These are phyloP conservation scores for Coniella lustricola DNA, from an alignment of 2,329 filamentous ascomycete genomes.

Conservation along the genomic window DNA sequence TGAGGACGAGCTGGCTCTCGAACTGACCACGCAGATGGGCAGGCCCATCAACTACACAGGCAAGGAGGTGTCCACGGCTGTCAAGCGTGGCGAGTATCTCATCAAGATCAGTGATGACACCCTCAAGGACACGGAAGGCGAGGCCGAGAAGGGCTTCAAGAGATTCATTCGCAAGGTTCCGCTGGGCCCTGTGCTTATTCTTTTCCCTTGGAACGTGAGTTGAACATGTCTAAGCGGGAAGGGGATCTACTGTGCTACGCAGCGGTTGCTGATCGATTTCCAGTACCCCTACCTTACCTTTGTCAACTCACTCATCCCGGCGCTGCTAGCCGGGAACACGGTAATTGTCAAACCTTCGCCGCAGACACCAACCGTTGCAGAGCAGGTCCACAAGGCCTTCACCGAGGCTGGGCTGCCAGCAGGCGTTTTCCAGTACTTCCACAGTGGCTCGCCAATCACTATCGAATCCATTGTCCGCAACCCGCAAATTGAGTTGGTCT, in stretches of 20 bases:
- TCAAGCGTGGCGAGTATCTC: slow-evolving; percentile 79
- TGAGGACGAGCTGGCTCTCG: slow-evolving; percentile 73
- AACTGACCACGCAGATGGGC: slow-evolving; percentile 93
- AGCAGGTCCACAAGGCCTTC: slow-evolving; percentile 74
- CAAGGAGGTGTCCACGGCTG: slow-evolving; percentile 77
- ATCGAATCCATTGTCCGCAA: slow-evolving; percentile 75
- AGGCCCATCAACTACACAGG: slow-evolving; percentile 81
- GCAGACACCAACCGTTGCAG: slow-evolving; percentile 86
- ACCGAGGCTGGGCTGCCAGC: slow-evolving; percentile 70
- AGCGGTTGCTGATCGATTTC: not conserved
- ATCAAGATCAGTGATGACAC: slow-evolving; percentile 75
- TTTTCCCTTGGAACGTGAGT: slow-evolving; percentile 94
- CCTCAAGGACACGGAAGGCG: slow-evolving; percentile 73
- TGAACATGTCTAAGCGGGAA: not conserved
- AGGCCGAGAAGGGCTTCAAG: slow-evolving; percentile 80
- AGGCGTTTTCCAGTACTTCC: slow-evolving; percentile 86
- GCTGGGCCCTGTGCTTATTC: slow-evolving; percentile 77
- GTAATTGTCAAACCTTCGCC: slow-evolving; percentile 93
- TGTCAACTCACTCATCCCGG: slow-evolving; percentile 86
- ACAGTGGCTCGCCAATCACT: slow-evolving; percentile 70
- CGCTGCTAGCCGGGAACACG: slow-evolving; percentile 82
- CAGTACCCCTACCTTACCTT: slow-evolving; percentile 93
- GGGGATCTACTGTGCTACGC: not conserved
- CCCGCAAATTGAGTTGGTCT: slow-evolving; percentile 71
- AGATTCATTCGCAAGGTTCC: slow-evolving; percentile 84